Base-by-base conservation (phyloP, 108 stramenopile genomes). In the Licmophora abbreviata region DNA sequence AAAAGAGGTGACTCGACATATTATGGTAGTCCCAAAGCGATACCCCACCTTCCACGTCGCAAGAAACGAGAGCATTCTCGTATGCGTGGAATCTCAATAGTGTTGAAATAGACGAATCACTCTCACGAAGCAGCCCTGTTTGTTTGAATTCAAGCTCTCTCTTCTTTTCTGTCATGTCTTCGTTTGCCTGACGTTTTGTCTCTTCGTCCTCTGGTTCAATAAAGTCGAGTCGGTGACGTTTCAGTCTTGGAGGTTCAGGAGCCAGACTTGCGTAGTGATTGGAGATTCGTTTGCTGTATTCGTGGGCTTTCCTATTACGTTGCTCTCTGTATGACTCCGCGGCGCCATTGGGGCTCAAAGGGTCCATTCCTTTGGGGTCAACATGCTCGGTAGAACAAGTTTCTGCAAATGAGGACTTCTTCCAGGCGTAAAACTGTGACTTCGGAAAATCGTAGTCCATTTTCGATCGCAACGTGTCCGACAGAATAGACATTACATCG, bases 11-110 rank as follows among this genome's bases (percentile, higher is more conserved):
- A 14, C 64, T 44, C 25, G 4, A 48, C 8, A 69, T 74, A 1
- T 71, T 74, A 54, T 83, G 67, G 34, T 68, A 71, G 51, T 93
- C 73, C 92, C 93, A 98, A 27, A 93, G 55, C 15, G 79, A 74
- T n/a, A 98, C 54, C 29, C 67, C 66, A 51, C 84, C 77, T 26
- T 54, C 30, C 27, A 81, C 76, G 48, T 87, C 92, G 25, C 88
- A 88, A 18, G 83, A 82, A 45, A 92, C 72, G 18, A 98, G 62
- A 14, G 74, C 68, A 50, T 93, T 73, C 68, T 98, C 94, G 57
- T 83, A 98, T 1, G 95, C 75, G 67, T 98, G 97, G 51, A 98
- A 96, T 14, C 64, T 57, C 37, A 98, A 58, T 58, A 87, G 67
- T n/a, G n/a, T n/a, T n/a, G n/a, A n/a, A n/a, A n/a, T n/a, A n/a